A percentile compares a stretch with the other conserved stretches of the same genome.
These are phyloP conservation scores for Smithsoniella earleae DNA, from an alignment of 163 green algal genomes.

Conservation along the genomic window DNA sequence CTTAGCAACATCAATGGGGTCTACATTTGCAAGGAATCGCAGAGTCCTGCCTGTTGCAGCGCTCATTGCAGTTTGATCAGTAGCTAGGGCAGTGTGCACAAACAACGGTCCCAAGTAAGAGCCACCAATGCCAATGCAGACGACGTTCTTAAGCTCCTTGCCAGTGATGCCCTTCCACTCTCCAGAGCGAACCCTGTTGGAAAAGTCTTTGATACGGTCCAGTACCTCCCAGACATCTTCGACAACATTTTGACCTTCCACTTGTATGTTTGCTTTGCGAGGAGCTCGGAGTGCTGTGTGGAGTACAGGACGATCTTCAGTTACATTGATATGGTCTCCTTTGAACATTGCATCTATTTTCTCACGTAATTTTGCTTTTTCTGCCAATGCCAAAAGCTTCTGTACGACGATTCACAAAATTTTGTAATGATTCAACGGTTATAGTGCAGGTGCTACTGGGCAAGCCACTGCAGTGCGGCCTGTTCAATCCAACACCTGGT, in stretches of 20 bases:
- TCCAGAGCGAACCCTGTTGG: slow-evolving; percentile 70
- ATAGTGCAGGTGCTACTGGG: too few relatives aligned
- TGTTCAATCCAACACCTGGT: neutral
- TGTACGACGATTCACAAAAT: slow-evolving; percentile 35
- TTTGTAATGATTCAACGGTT: neutral
- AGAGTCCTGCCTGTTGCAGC: slow-evolving; percentile 59
- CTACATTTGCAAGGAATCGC: slow-evolving; percentile 97
- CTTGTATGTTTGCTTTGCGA: slow-evolving; percentile 62
- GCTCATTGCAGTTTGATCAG: slow-evolving; percentile 49
- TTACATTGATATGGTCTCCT: slow-evolving; percentile 94
- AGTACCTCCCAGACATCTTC: slow-evolving; percentile 92
- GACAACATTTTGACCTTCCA: slow-evolving; percentile 84
- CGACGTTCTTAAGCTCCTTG: slow-evolving; percentile 93
- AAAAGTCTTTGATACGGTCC: slow-evolving; percentile 96
- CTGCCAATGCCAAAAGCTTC: slow-evolving; percentile 63
- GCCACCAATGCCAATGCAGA: slow-evolving; percentile 97
- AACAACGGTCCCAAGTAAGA: slow-evolving; percentile 94
- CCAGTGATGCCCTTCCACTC: slow-evolving; percentile 88
- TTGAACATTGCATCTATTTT: slow-evolving; percentile 95
- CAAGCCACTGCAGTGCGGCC: too few relatives aligned
- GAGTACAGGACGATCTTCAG: slow-evolving; percentile 91
- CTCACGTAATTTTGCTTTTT: slow-evolving; percentile 55
- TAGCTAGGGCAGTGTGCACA: slow-evolving; percentile 89
- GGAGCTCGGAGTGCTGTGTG: slow-evolving; percentile 83
- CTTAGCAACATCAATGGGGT: slow-evolving; percentile 93